Base-by-base conservation (phyloP, 148 eudicot species). In the Vaccinium vitisidaea region DNA sequence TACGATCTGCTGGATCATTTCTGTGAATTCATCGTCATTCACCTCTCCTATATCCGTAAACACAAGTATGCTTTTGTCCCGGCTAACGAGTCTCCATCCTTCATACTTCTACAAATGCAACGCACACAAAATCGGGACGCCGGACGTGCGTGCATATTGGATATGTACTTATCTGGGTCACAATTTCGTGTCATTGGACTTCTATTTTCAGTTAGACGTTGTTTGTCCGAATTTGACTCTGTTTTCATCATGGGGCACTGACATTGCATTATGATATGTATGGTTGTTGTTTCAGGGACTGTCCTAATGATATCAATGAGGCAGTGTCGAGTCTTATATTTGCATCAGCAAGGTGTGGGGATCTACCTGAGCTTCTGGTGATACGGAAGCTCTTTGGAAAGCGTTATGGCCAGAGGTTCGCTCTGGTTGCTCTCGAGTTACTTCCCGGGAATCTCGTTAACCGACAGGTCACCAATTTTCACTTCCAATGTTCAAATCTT, bases 391-490 rank as follows among this genome's bases (percentile, higher is more conserved):
- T 97, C 80, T 95, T 97, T 69, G 80, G 89, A 15, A 88, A 93
- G 84, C 93, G 94, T 25, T 94, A 95, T 87, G 98, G 99, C 48
- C 89, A 87, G 32, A 88, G 79, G 50, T 90, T 93, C 36, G 91
- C 83, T 0, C 61, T 52, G 1, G 54, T 80, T 30, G 93, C 98
- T 59, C 85, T 91, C 15, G 94, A 94, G 49, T 79, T 94, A 78
- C 92, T 86, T 65, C 95, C 94, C 4, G 99, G 98, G 39, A 95
- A 93, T 83, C 93, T 89, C 53, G 99, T 95, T 53, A 94, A 89
- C 53, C 74, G 2, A 65, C 93, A 91, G 93, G 98, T 95, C 25
- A 5, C 6, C 39, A 11, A 2, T 21, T 75, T 30, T 58, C 32
- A 2, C 21, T 70, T 77, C 65, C 53, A 12, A 0, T 36, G 3